Percentiles rank a stretch among this genome's conserved stretches.
phyloP scores from a whole-genome alignment of 2,329 filamentous ascomycete genomes.

The Sporothrix globosa region DNA sequence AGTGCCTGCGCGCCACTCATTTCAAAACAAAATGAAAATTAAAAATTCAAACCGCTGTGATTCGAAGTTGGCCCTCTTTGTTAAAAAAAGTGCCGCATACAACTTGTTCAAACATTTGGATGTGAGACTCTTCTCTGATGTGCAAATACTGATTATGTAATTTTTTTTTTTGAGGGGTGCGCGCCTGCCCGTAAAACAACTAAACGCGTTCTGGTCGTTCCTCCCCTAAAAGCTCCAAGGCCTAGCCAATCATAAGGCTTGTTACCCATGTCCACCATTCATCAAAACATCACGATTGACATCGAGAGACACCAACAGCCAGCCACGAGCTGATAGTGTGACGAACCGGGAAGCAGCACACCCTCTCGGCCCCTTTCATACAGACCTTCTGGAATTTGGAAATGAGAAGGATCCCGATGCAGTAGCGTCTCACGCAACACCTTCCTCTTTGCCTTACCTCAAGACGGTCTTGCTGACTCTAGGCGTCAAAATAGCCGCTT shows the following conservation, averaged over 20 bases:
- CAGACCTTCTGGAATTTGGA: neutral
- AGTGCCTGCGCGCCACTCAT: too few relatives aligned
- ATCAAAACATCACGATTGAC: constrained; percentile 26
- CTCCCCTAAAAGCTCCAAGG: neutral
- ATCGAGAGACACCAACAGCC: neutral
- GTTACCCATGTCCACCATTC: constrained; percentile 1
- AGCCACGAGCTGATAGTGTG: neutral
- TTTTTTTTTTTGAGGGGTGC: neutral
- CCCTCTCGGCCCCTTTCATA: neutral
- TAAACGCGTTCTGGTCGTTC: constrained; percentile 34
- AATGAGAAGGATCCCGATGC: neutral
- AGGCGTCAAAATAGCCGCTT: constrained; percentile 5
- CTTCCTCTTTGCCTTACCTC: neutral
- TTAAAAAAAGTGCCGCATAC: too few relatives aligned
- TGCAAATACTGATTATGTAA: too few relatives aligned
- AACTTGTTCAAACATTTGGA: too few relatives aligned
- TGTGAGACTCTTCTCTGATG: too few relatives aligned
- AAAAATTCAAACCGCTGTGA: too few relatives aligned
- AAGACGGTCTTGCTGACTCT: neutral
- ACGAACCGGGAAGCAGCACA: constrained; percentile 13
- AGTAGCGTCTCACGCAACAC: constrained; percentile 19
- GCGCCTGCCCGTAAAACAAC: constrained; percentile 30
- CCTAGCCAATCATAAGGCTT: constrained; percentile 16
- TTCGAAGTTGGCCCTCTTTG: too few relatives aligned
- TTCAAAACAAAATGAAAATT: too few relatives aligned